Base-by-base conservation (phyloP, 352 stramenopile genomes). In the Pythium grandisporangium region DNA sequence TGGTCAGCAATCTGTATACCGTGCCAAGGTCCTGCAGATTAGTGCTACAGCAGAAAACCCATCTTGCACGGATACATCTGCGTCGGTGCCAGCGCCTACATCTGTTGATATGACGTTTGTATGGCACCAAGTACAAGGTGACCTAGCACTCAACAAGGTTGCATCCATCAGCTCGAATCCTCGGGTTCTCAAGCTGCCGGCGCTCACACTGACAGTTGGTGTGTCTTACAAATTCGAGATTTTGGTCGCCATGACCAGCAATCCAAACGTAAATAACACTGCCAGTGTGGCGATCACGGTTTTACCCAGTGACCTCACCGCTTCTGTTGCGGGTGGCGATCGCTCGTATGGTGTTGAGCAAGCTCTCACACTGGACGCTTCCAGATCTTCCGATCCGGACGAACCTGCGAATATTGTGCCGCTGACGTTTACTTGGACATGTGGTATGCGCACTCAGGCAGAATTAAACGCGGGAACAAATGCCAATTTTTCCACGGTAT, bases 221-320 rank as follows among this genome's bases (percentile, higher is more conserved):
- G 65, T 78, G 20, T 61, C 51, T 35, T 84, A 84, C 48, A 53
- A 75, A 14, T 84, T 84, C 35, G 56, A 68, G n/a, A 58, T 84
- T 13, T 35, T 68, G 17, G 70, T 77, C 12, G 50, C 57, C 0
- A 84, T 84, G 67, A 37, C 58, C 1, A 73, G 46, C 26, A 76
- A 69, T 13, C 11, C 39, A 0, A 64, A 53, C 12, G 30, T 84
- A n/a, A 74, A 48, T 29, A 84, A 84, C 37, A 63, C 51, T 7
- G 70, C 67, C 2, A 63, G 50, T 11, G 67, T 84, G 2, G 54
- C 70, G 29, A 53, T 84, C 16, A 53, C 41, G 0, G 70, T 84
- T 1, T 35, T 63, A 0, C 51, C 66, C 1, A 74, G 67, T 45
- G 61, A 57, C 6, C 42, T 84, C 26, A 49, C 53, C 3, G 54